Base-by-base conservation (phyloP, 305 asterid species). In the Fraxinus albicans region DNA sequence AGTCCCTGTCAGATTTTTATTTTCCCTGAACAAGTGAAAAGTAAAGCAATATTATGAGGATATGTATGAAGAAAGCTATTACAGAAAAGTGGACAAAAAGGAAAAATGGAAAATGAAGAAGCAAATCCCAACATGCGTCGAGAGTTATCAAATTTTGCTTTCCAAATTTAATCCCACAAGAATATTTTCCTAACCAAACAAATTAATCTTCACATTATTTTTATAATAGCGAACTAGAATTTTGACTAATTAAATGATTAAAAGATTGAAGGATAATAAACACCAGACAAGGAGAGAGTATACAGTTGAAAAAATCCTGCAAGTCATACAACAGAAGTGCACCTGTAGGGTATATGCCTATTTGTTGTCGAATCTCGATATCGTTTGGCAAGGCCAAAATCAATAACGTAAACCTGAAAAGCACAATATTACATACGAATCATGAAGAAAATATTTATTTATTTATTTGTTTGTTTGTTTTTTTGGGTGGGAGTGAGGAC, bases 301-400 rank as follows among this genome's bases (percentile, higher is more conserved):
- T 23, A 63, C 73, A 63, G 5, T 4, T 6, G 27, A 76, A 44
- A 12, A 63, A 63, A 63, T 23, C 73, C 73, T 25, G 2, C 15
- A 63, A 50, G 63, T 12, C 50, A 15, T 47, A 31, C 58, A 25
- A 77, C 36, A 19, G n/a, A 42, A 42, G 78, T 40, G 82, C 75
- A 95, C 99, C 98, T 95, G 89, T 95, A 95, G 79, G 98, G 97
- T 87, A 95, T 95, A 84, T 95, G 99, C 79, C 97, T 88, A 85
- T 93, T 92, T 58, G 97, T 88, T 73, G 88, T 83, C 19, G 98
- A 89, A 81, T 95, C 99, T 50, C 99, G 93, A 78, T 94, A 95
- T 90, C 97, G 89, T 90, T 95, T 95, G 80, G 99, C 98, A 82
- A 95, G 95, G 83, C 99, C 99, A 83, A 95, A 95, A 91, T 95